Conservation (phyloP, 352 stramenopile genomes). For the Globisporangium polare region DNA sequence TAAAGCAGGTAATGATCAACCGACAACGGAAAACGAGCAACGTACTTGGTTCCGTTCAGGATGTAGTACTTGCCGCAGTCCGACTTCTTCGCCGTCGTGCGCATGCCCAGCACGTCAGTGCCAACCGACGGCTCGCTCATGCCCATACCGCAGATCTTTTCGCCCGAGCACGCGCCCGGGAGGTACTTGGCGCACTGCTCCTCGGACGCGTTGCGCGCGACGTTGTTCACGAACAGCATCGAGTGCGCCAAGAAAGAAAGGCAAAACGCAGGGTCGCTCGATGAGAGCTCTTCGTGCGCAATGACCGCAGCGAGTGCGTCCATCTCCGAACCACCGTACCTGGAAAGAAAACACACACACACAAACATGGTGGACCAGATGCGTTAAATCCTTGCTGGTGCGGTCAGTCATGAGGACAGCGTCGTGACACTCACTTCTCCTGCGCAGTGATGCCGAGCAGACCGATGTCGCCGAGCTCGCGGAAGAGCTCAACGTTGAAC, state of each 20-base stretch:
- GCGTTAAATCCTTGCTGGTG: background rate
- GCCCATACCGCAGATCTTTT: conserved; percentile 97
- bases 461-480: conserved; percentile 93
- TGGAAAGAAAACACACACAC: conserved; percentile 12
- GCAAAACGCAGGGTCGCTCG: conserved; percentile 97
- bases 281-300: conserved; percentile 94
- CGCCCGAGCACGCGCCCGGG: conserved; percentile 89
- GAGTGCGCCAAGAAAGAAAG: conserved; percentile 95
- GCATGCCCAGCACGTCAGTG: conserved; percentile 95
- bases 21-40: background rate
- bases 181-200: conserved; percentile 89
- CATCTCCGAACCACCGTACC: conserved; percentile 95
- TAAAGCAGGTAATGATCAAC: background rate
- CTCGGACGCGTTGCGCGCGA: conserved; percentile 87
- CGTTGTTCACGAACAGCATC: conserved; percentile 94
- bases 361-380: no score
- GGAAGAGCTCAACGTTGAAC: conserved; percentile 97
- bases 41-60: conserved; percentile 82
- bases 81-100: conserved; percentile 89
- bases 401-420: background rate
- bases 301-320: conserved; percentile 94
- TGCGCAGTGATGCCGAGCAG: conserved; percentile 95
- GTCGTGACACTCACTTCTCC: conserved; percentile 83
- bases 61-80: conserved; percentile 90
- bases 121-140: conserved; percentile 98